phyloP scores from a whole-genome alignment of 495 filamentous ascomycete species.

The Hypoxylon fuscum region DNA sequence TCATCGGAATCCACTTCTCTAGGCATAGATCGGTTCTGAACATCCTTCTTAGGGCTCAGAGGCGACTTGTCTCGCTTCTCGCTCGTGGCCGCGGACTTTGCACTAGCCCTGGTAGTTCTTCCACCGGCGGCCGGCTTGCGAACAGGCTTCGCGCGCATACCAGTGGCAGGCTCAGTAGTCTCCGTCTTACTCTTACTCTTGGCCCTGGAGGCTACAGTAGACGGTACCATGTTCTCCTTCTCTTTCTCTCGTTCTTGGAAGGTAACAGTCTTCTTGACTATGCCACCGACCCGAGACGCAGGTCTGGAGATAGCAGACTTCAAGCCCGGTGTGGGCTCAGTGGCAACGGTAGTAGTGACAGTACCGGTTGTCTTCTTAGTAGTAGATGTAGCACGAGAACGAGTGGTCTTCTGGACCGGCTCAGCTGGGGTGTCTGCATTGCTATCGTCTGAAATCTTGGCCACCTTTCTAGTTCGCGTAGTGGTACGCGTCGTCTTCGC shows the following conservation, averaged over 20 bases:
- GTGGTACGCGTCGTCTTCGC: slow-evolving; percentile 44
- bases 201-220: slow-evolving; percentile 29
- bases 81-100: slow-evolving; percentile 20
- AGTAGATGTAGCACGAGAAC: slow-evolving; percentile 47
- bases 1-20: slow-evolving; percentile 58
- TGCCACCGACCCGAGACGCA: slow-evolving; percentile 19
- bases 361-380: slow-evolving; percentile 40
- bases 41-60: slow-evolving; percentile 67
- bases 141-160: slow-evolving; percentile 55
- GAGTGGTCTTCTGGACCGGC: slow-evolving; percentile 49
- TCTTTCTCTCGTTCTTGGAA: slow-evolving; percentile 67
- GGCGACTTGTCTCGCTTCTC: slow-evolving; percentile 46
- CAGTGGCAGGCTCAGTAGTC: slow-evolving; percentile 44
- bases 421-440: slow-evolving; percentile 36
- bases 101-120: slow-evolving; percentile 41
- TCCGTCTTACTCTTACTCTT: slow-evolving; percentile 42
- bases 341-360: slow-evolving; percentile 39
- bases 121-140: slow-evolving; percentile 42
- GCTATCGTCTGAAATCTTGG: slow-evolving; percentile 21
- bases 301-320: slow-evolving; percentile 48
- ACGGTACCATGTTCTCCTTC: slow-evolving; percentile 60
- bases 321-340: slow-evolving; percentile 50
- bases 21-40: slow-evolving; percentile 51
- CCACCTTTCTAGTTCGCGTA: slow-evolving; percentile 48
- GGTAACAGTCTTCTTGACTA: slow-evolving; percentile 62